Percentiles rank a stretch among this genome's conserved stretches.
These are phyloP conservation scores for Fraxinus floribunda DNA, from an alignment of 305 asterid genomes.

Conservation along the genomic window DNA sequence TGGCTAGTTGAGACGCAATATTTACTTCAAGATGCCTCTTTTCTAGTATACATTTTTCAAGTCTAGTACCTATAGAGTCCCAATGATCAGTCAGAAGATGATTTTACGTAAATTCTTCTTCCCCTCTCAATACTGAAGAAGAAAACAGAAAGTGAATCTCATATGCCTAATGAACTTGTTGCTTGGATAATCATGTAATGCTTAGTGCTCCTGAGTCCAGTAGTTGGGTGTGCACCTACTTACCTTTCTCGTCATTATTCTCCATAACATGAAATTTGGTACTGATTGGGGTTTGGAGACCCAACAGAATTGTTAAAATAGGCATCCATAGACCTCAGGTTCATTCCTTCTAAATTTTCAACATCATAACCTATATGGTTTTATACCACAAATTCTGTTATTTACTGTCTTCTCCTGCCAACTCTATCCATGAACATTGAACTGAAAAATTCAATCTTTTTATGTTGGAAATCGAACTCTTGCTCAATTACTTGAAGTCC, in stretches of 20 bases:
- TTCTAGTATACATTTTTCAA: neutral
- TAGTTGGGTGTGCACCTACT: neutral
- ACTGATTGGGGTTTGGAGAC: neutral
- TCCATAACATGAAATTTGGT: neutral
- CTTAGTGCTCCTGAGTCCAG: neutral
- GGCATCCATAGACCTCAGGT: neutral
- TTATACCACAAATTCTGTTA: neutral
- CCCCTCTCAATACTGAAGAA: neutral
- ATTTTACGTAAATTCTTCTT: neutral
- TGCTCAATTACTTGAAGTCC: neutral
- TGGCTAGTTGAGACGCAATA: conserved; percentile 3
- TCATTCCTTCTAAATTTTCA: neutral
- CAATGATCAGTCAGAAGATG: neutral
- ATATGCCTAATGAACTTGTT: neutral
- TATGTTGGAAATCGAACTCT: neutral
- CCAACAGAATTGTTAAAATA: neutral
- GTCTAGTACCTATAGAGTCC: neutral
- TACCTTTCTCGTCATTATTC: neutral
- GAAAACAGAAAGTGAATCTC: neutral
- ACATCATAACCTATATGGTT: neutral
- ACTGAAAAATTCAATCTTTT: neutral
- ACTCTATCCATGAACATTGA: neutral
- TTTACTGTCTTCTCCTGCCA: neutral
- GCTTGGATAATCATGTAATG: neutral
- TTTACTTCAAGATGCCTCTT: conserved; percentile 12